Base-by-base conservation (phyloP, 768 basidiomycete species). In the Lactarius evosmus region DNA sequence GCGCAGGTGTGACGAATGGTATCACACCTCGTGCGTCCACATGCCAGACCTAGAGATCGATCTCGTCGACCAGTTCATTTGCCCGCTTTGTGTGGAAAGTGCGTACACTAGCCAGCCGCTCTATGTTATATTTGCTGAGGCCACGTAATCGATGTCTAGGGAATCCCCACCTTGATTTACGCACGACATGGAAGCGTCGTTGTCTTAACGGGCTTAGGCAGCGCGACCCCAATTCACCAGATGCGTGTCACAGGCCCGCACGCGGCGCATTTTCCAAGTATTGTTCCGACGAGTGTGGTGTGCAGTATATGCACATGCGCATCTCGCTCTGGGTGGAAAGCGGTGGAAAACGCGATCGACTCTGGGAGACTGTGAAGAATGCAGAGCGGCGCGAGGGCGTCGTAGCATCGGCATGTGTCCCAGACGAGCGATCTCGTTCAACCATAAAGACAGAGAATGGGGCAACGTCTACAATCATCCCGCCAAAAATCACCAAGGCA, bases 11-110 rank as follows among this genome's bases (percentile, higher is more conserved):
- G 94, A 95, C 70, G 91, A 95, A 66, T 97, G 94, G 94, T 96
- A 93, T 73, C 94, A 97, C 72, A 89, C 90, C 0, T 81, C 85
- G 54, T 97, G 94, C 69, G 86, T 95, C 30, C 77, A 83, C 46
- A 89, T 95, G 82, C 83, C 85, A 29, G 93, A 95, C 65, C 78
- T 85, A 7, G 85, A 88, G 68, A 84, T 93, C 38, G 91, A 95
- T 69, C 84, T 97, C 17, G 89, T 97, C 36, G 95, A 96, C 77
- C 89, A 91, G 73, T 96, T 96, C 74, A 85, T 93, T 58, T 97
- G 94, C 74, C 93, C 93, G 1, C 78, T 79, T 4, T 96, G 94
- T 72, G 77, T 87, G 25, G 78, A 82, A 61, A 85, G 94, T 95
- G 67, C 40, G 91, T 81, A 27, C 32, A 27, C 55, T 32, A 25